Conservation (phyloP, 495 filamentous ascomycete species). For the Penicillium antarcticum region DNA sequence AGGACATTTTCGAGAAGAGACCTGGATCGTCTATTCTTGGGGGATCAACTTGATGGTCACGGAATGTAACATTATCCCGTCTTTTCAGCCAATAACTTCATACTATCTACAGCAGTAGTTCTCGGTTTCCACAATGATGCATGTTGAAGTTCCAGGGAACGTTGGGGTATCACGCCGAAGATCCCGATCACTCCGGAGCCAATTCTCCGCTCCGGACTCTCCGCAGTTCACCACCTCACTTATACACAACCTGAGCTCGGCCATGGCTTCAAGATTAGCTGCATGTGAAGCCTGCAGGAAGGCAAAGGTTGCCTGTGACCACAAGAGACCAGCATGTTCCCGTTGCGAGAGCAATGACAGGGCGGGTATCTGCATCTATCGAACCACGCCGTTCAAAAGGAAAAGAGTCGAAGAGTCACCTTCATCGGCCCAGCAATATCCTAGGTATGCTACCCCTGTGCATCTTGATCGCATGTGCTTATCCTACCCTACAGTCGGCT, state of each 20-base stretch:
- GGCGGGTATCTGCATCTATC: conserved; percentile 34
- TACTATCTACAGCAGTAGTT: too few relatives aligned
- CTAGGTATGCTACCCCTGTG: neutral
- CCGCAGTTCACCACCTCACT: conserved; percentile 11
- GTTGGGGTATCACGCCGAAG: neutral
- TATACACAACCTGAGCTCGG: conserved; percentile 2
- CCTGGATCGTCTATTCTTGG: too few relatives aligned
- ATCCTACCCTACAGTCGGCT: neutral
- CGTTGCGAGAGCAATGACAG: conserved; percentile 28
- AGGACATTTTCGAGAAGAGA: too few relatives aligned
- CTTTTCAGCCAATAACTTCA: too few relatives aligned
- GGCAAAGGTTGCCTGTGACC: conserved; percentile 42
- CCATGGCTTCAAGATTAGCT: conserved; percentile 25
- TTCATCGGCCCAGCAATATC: conserved; percentile 1
- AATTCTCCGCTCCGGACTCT: conserved; percentile 4
- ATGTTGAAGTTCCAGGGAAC: too few relatives aligned
- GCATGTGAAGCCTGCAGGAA: conserved; percentile 41
- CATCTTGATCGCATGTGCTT: conserved; percentile 11
- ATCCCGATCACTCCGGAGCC: neutral
- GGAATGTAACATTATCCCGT: too few relatives aligned
- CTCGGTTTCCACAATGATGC: too few relatives aligned
- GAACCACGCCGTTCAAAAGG: conserved; percentile 37
- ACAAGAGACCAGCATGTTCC: conserved; percentile 36
- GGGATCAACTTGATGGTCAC: too few relatives aligned
- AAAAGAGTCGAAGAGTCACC: conserved; percentile 17